A percentile compares a stretch with the other conserved stretches of the same genome.
phyloP scores from a whole-genome alignment of 2,329 filamentous ascomycete genomes.

The Xylariaceae sp. region DNA sequence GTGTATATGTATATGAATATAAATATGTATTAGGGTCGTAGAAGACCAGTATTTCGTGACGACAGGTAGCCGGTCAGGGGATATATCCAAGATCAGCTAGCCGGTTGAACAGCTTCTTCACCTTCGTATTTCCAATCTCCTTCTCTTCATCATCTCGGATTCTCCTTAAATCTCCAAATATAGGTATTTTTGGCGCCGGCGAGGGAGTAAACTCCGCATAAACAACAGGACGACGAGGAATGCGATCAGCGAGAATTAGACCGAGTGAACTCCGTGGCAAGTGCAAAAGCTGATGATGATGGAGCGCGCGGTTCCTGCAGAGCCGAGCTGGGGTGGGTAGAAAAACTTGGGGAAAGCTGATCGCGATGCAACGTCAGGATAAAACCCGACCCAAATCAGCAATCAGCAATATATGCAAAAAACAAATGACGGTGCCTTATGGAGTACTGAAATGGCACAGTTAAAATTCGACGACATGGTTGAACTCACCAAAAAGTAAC shows the following conservation, averaged over 20 bases:
- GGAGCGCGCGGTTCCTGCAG: conserved; percentile 15
- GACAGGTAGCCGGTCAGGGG: neutral
- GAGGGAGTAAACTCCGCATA: conserved; percentile 8
- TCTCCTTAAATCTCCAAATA: too few species aligned
- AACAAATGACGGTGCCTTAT: conserved; percentile 14
- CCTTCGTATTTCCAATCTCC: too few species aligned
- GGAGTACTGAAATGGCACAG: too few species aligned
- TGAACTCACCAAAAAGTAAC: conserved; percentile 31
- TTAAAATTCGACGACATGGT: too few species aligned
- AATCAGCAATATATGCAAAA: neutral
- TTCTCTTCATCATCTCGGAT: too few species aligned
- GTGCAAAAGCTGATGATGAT: conserved; percentile 13
- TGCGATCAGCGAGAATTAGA: conserved; percentile 17
- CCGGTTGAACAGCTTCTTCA: too few species aligned
- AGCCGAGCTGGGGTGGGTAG: conserved; percentile 9
- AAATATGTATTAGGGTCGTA: neutral
- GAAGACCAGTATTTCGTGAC: neutral
- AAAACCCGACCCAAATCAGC: conserved; percentile 9
- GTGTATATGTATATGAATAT: too few species aligned
- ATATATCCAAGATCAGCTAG: too few species aligned
- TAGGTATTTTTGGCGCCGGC: conserved; percentile 5
- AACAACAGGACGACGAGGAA: conserved; percentile 16
- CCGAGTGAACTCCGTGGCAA: conserved; percentile 19
- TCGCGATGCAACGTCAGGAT: conserved; percentile 6
- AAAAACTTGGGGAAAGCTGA: conserved; percentile 17